Conservation (phyloP, 2,329 filamentous ascomycete genomes). For the Colletotrichum brevisporum region DNA sequence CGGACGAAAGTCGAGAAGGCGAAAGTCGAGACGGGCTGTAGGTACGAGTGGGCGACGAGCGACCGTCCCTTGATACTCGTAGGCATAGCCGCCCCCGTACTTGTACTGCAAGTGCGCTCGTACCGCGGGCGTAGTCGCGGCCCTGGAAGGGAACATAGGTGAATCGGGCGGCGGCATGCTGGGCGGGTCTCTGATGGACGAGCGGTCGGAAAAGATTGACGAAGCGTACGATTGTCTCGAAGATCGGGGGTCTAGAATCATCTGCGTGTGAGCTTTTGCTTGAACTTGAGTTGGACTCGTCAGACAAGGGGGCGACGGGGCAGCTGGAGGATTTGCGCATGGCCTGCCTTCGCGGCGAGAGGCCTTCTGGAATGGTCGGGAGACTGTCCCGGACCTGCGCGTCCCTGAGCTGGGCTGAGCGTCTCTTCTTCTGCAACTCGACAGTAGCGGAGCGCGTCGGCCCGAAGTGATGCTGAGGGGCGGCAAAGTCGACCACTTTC, state of each 20-base stretch:
- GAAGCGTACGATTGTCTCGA: slow-evolving; percentile 66
- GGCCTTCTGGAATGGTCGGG: slow-evolving; percentile 66
- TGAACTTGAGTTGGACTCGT: slow-evolving; percentile 51
- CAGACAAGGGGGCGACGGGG: slow-evolving; percentile 41
- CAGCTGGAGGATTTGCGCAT: slow-evolving; percentile 52
- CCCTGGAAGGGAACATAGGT: slow-evolving; percentile 72
- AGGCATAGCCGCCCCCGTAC: slow-evolving; percentile 36
- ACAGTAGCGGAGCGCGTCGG: slow-evolving; percentile 53
- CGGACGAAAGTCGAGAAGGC: slow-evolving; percentile 66
- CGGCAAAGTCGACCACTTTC: slow-evolving; percentile 10
- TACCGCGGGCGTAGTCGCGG: slow-evolving; percentile 52
- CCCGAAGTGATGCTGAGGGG: slow-evolving; percentile 42
- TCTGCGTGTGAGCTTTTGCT: slow-evolving; percentile 57
- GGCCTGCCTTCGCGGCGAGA: slow-evolving; percentile 59
- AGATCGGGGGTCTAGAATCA: slow-evolving; percentile 59
- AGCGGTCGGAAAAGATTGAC: slow-evolving; percentile 63
- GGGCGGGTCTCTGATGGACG: slow-evolving; percentile 71
- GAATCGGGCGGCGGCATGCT: slow-evolving; percentile 73
- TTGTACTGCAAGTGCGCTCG: slow-evolving; percentile 44
- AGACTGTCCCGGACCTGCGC: slow-evolving; percentile 56
- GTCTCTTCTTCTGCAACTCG: slow-evolving; percentile 64
- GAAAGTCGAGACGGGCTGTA: slow-evolving; percentile 68
- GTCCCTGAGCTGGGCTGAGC: slow-evolving; percentile 47
- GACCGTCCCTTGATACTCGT: slow-evolving; percentile 35
- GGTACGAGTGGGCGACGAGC: slow-evolving; percentile 67